Evolutionary conservation across 768 basidiomycete species (phyloP).

Genomic region (Rossbeevera mucosa): DNA sequence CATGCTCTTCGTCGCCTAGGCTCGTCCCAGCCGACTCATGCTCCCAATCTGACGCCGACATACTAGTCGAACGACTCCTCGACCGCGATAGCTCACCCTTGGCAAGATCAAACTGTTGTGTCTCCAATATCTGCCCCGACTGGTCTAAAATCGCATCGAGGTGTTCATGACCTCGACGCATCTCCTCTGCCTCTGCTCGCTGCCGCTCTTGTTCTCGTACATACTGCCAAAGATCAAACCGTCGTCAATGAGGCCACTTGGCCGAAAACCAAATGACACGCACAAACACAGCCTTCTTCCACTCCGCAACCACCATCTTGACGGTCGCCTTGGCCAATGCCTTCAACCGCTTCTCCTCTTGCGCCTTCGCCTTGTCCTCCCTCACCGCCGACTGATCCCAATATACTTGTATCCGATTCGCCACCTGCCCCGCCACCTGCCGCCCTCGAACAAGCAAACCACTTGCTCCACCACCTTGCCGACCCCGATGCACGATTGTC

Average conservation of each 20-base stretch:
- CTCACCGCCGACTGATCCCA: conserved; percentile 67
- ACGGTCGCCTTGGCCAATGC: conserved; percentile 68
- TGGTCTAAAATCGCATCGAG: conserved; percentile 88
- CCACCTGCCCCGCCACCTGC: conserved; percentile 51
- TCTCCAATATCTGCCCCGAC: conserved; percentile 80
- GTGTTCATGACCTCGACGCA: conserved; percentile 75
- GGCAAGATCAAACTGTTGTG: conserved; percentile 69
- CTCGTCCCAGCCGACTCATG: conserved; percentile 13
- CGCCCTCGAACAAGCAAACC: conserved; percentile 28
- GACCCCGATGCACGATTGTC: conserved; percentile 33
- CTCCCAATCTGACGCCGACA: conserved; percentile 31
- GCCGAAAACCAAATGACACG: conserved; percentile 29
- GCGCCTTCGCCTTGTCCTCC: conserved; percentile 52
- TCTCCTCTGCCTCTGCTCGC: conserved; percentile 69
- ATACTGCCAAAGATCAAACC: conserved; percentile 43
- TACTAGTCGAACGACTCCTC: conserved; percentile 56
- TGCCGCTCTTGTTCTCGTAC: conserved; percentile 66
- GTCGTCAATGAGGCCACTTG: background rate
- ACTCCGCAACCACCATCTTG: conserved; percentile 67
- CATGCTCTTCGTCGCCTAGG: conserved; percentile 18
- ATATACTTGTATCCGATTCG: conserved; percentile 62
- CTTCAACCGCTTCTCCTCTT: conserved; percentile 65
- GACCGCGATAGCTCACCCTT: conserved; percentile 43
- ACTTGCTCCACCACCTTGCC: conserved; percentile 11
- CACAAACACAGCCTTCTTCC: conserved; percentile 86